Conservation (phyloP, 2,329 filamentous ascomycete species). For the Ilyonectria sp. region DNA sequence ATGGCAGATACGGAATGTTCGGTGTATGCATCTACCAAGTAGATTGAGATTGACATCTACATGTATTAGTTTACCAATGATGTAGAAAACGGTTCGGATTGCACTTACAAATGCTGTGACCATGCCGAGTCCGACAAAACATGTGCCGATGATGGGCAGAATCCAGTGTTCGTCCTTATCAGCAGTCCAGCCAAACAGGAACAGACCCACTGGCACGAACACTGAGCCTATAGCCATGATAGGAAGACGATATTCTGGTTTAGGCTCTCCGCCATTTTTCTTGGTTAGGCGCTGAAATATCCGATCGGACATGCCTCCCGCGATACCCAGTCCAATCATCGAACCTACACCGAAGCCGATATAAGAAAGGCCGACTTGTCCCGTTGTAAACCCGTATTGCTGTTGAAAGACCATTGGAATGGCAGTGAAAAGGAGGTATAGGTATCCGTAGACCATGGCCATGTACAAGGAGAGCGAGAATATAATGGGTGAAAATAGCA, state of each 20-base stretch:
- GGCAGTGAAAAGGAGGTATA: slow-evolving; percentile 63
- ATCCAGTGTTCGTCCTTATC: slow-evolving; percentile 67
- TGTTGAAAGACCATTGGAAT: slow-evolving; percentile 56
- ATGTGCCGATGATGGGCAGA: slow-evolving; percentile 70
- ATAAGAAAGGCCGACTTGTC: slow-evolving; percentile 64
- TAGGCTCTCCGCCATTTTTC: slow-evolving; percentile 42
- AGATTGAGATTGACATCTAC: slow-evolving; percentile 69
- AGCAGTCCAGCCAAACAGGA: slow-evolving; percentile 65
- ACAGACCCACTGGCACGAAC: slow-evolving; percentile 64
- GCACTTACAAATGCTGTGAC: slow-evolving; percentile 48
- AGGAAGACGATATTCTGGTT: slow-evolving; percentile 58
- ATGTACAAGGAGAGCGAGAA: slow-evolving; percentile 67
- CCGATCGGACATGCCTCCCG: slow-evolving; percentile 49
- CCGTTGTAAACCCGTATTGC: slow-evolving; percentile 64
- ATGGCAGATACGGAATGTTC: slow-evolving; percentile 47
- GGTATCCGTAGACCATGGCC: slow-evolving; percentile 68
- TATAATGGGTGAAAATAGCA: slow-evolving; percentile 67
- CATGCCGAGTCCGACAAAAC: slow-evolving; percentile 62
- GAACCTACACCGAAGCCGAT: slow-evolving; percentile 60
- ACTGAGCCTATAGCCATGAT: slow-evolving; percentile 61
- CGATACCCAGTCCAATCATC: slow-evolving; percentile 62
- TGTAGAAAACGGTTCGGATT: background rate
- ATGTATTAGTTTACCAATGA: slow-evolving; percentile 28
- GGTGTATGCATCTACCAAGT: slow-evolving; percentile 63
- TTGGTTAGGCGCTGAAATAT: slow-evolving; percentile 40